Base-by-base conservation (phyloP, 2,329 filamentous ascomycete genomes). In the Colletotrichum costaricense region DNA sequence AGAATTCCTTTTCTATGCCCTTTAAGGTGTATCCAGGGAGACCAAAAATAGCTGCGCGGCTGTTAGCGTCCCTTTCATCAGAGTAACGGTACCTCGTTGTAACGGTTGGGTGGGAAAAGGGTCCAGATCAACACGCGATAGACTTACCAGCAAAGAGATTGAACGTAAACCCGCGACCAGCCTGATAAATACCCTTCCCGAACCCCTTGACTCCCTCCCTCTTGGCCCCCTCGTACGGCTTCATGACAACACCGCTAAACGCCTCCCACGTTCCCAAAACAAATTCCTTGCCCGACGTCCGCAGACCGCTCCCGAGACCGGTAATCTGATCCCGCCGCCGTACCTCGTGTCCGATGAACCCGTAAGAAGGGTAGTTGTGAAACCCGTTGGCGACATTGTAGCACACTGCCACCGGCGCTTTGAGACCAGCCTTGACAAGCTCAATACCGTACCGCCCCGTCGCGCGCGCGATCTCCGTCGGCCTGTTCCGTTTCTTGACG, bases 281-380 rank as follows among this genome's bases (percentile, higher is more conserved):
- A 69, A 93, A 89, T 77, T 91, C 90, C 81, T 91, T 92, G 3
- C 91, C 89, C 1, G 93, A 93, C 52, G 90, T 91, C 63, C 85
- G 88, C 6, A 94, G 85, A 1, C 81, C 81, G 26, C 77, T 92
- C 57, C 89, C 88, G 54, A 94, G 81, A 26, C 91, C 92, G 0
- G 91, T 92, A n/a, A 95, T 90, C 70, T 90, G 90, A 30, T 92
- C 90, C 3, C 88, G 84, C 57, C 89, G 89, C 7, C 91, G 85
- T 0, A 94, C 92, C 24, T 88, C 91, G 4, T 90, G 86, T 75
- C 93, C 92, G 12, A 90, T 89, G 75, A 93, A 77, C 6, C 79
- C 93, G 3, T 94, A 84, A 62, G 90, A 91, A 0, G 93, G 93
- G 2, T 89, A 91, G 76, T 95, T 94, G 78, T 93, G 93, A 75